These are phyloP conservation scores for Paraconiothyrium sp. DNA, from an alignment of 2,329 filamentous ascomycete species.

Conservation along the genomic window DNA sequence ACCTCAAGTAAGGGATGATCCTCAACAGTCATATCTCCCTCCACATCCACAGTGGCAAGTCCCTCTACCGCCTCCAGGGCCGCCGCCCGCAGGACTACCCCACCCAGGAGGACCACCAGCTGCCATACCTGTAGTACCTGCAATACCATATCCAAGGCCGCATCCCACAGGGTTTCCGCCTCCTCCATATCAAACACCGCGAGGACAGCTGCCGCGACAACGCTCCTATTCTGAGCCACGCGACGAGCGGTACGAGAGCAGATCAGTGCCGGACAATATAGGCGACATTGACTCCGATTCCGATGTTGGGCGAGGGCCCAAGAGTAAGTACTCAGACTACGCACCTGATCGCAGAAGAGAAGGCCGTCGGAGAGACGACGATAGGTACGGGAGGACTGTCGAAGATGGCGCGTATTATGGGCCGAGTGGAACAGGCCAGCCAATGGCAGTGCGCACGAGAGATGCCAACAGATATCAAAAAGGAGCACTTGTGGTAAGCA, in stretches of 20 bases:
- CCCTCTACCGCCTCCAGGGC: conserved; percentile 1
- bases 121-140: not conserved
- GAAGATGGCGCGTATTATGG: conserved; percentile 14
- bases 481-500: not conserved
- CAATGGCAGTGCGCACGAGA: conserved; percentile 1
- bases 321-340: conserved; percentile 12
- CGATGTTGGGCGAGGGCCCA: conserved; percentile 1
- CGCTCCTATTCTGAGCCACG: conserved; percentile 9
- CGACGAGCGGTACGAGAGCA: conserved; percentile 1
- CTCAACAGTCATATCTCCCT: not conserved
- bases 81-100: conserved; percentile 2
- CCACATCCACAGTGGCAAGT: conserved; percentile 12
- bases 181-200: not conserved
- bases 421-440: not conserved
- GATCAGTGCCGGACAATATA: conserved; percentile 6
- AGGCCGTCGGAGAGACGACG: conserved; percentile 11
- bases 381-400: conserved; percentile 4
- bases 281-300: conserved; percentile 9
- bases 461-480: conserved; percentile 10
- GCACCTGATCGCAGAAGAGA: conserved; percentile 2
- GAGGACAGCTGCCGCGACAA: conserved; percentile 5
- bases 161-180: not conserved
- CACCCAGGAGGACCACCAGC: not conserved
- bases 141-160: not conserved
- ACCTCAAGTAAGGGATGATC: not conserved